Evolutionary conservation across 495 filamentous ascomycete species (phyloP), one percentile per base, ranked within the genome.

Genomic region (Chaetomidium leptoderma): DNA sequence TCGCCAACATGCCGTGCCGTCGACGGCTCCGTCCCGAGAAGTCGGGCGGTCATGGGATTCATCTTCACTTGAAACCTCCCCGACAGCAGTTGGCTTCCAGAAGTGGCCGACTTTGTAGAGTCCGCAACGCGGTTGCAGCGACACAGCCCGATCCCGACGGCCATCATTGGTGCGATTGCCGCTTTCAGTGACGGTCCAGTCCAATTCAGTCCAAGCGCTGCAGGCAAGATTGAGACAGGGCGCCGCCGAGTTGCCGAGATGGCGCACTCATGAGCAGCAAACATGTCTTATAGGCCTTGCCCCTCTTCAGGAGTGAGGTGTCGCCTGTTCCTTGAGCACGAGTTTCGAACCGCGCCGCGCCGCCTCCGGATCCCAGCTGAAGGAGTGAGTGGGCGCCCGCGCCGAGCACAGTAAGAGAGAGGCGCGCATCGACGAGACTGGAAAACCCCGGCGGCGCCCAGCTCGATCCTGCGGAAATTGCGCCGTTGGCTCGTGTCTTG

Each of bases 111-210:
- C n/a, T n/a, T n/a, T n/a, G n/a, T n/a, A n/a, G n/a, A n/a, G n/a
- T 23, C 32, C 32, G 33, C 48, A 37, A n/a, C 11, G 48, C 48
- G 32, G 19, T 51, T 26, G 48, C 33, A 51, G 32, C 19, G 27
- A 7, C 30, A 14, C 43, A 27, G 43, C 53, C 9, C 36, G 27
- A 53, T 21, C 17, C 8, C 29, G 8, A 26, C 4, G 6, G 1
- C 33, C 24, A 35, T 19, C 42, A 59, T 59, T 59, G 57, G 57
- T 53, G 40, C 57, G 24, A 47, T 59, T 53, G 49, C 57, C 57
- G 57, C 57, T 42, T 16, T 43, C 10, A 13, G 24, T 32, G 47
- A n/a, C 40, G 24, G 11, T 33, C 26, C 11, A 40, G 37, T 8
- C 37, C 55, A 24, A 33, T 59, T 59, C 48, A 32, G 57, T 53